These are phyloP conservation scores for Phaeosphaeriaceae sp. DNA, from an alignment of 2,329 filamentous ascomycete genomes.

Conservation along the genomic window DNA sequence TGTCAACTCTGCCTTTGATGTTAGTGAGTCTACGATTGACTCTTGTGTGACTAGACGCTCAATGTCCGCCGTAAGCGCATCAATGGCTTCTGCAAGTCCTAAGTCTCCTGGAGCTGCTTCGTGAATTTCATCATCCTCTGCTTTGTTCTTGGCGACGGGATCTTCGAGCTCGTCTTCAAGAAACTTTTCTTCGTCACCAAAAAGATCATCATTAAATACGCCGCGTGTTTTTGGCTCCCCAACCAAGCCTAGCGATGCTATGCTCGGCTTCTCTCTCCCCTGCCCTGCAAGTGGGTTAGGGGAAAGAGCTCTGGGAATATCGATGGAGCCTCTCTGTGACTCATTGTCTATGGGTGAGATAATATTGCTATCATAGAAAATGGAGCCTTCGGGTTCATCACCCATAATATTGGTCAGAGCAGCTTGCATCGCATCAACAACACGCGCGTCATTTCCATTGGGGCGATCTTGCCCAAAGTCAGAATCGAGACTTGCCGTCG, in stretches of 20 bases:
- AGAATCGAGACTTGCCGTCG: slow-evolving; percentile 79
- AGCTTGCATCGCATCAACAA: slow-evolving; percentile 91
- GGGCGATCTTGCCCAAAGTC: slow-evolving; percentile 55
- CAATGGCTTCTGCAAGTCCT: slow-evolving; percentile 90
- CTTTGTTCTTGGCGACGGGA: slow-evolving; percentile 63
- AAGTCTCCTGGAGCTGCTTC: slow-evolving; percentile 94
- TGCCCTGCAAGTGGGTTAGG: slow-evolving; percentile 42
- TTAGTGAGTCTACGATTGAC: slow-evolving; percentile 87
- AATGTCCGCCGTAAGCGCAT: slow-evolving; percentile 85
- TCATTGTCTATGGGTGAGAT: slow-evolving; percentile 64
- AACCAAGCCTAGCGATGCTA: slow-evolving; percentile 89
- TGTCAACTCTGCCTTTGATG: slow-evolving; percentile 91
- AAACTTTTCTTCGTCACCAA: slow-evolving; percentile 86
- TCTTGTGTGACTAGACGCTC: slow-evolving; percentile 88
- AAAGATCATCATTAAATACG: slow-evolving; percentile 93
- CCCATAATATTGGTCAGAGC: slow-evolving; percentile 93
- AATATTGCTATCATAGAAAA: slow-evolving; percentile 66
- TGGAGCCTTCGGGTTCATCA: slow-evolving; percentile 71
- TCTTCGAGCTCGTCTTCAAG: slow-evolving; percentile 86
- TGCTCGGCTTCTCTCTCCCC: slow-evolving; percentile 72
- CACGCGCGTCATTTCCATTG: slow-evolving; percentile 71
- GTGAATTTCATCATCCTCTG: slow-evolving; percentile 82
- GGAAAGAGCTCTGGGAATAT: slow-evolving; percentile 56
- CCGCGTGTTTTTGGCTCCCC: slow-evolving; percentile 86
- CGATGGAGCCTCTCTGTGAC: slow-evolving; percentile 68